A percentile compares a stretch with the other conserved stretches of the same genome.
Evolutionary conservation across 306 rosid species (phyloP).

Genomic region (Mimosa pudica): DNA sequence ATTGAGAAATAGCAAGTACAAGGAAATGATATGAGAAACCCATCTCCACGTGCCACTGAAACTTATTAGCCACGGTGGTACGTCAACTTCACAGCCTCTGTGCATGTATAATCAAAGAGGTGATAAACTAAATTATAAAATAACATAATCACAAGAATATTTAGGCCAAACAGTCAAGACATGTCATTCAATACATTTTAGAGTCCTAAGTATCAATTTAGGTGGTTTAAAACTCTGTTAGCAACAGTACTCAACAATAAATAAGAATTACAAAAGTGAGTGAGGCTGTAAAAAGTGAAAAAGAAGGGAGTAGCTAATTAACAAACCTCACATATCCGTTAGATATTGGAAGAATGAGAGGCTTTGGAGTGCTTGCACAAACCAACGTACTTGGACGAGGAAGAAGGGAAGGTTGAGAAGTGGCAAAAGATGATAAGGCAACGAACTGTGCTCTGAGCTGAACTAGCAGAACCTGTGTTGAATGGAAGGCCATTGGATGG

Average conservation of each 20-base stretch:
- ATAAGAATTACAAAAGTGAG: neutral
- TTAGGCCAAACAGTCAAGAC: neutral
- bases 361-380: conserved; percentile 18
- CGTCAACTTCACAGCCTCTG: conserved; percentile 25
- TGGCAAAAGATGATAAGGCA: too few species aligned
- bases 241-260: neutral
- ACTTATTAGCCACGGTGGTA: conserved; percentile 32
- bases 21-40: conserved; percentile 49
- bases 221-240: neutral
- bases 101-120: neutral
- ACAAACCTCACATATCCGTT: neutral
- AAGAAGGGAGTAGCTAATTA: neutral
- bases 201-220: neutral
- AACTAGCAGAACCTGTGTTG: too few species aligned
- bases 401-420: neutral
- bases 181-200: neutral
- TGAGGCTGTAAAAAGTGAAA: neutral
- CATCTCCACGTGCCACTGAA: conserved; percentile 47
- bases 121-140: neutral
- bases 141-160: neutral
- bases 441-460: too few species aligned
- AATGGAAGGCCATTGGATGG: too few species aligned
- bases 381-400: neutral
- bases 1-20: conserved; percentile 59
- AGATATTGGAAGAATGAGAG: conserved; percentile 15